Conservation (phyloP, 495 filamentous ascomycete genomes). For the Friedmanniomyces endolithicus region DNA sequence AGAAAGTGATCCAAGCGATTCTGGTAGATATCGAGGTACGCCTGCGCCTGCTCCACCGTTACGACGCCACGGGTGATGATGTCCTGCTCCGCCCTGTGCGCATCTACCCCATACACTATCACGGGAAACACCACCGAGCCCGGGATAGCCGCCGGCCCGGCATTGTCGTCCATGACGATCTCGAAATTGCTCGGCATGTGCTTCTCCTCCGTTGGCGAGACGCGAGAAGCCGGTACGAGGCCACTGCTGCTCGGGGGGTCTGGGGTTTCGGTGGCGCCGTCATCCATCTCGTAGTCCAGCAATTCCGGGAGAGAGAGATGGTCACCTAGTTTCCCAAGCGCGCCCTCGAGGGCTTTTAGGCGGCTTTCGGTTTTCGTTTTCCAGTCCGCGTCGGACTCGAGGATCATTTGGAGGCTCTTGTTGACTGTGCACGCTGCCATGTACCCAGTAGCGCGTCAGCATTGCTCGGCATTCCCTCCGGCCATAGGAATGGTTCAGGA, state of each 20-base stretch:
- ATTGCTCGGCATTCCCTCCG: neutral
- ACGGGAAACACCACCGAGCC: constrained; percentile 10
- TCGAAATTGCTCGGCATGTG: constrained; percentile 14
- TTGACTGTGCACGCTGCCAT: constrained; percentile 37
- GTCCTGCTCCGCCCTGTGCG: constrained; percentile 31
- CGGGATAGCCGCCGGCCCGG: constrained; percentile 20
- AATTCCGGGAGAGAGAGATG: constrained; percentile 8
- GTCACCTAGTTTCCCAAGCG: constrained; percentile 1
- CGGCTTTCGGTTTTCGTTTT: constrained; percentile 27
- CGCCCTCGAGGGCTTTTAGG: constrained; percentile 7
- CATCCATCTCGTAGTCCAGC: constrained; percentile 4
- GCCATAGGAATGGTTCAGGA: neutral
- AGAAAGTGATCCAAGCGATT: constrained; percentile 43
- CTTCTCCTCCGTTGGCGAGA: constrained; percentile 10
- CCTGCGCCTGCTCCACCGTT: constrained; percentile 38
- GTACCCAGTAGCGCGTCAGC: neutral
- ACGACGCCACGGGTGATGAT: constrained; percentile 41
- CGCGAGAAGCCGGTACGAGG: neutral
- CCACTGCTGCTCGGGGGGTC: neutral
- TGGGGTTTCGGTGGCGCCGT: neutral
- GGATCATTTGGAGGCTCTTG: constrained; percentile 43
- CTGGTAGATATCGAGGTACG: constrained; percentile 39
- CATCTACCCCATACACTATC: neutral
- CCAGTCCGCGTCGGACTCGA: constrained; percentile 21
- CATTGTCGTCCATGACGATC: constrained; percentile 28